Conservation (phyloP, 768 basidiomycete genomes). For the Tremella yokohamensis region DNA sequence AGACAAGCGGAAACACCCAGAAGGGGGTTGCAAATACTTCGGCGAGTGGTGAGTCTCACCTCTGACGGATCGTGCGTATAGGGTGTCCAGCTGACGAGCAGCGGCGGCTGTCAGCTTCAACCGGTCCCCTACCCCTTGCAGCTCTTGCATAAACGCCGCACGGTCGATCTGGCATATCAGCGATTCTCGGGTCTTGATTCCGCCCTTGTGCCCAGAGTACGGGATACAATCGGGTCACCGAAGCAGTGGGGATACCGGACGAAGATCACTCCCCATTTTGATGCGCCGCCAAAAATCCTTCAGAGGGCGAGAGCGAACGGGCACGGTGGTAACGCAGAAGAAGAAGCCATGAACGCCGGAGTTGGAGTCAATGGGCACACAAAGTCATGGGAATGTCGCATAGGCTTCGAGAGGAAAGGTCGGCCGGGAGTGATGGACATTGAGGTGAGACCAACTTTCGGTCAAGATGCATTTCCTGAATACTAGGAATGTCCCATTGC, state of each 20-base stretch:
- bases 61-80: neutral
- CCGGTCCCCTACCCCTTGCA: slow-evolving; percentile 82
- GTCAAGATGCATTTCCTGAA: neutral
- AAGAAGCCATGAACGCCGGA: slow-evolving; percentile 13
- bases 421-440: slow-evolving; percentile 78
- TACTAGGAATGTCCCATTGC: slow-evolving; percentile 85
- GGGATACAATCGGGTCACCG: slow-evolving; percentile 77
- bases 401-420: slow-evolving; percentile 83
- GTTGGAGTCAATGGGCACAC: slow-evolving; percentile 9
- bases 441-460: slow-evolving; percentile 58
- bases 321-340: slow-evolving; percentile 11
- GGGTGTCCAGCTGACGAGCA: slow-evolving; percentile 12
- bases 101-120: slow-evolving; percentile 87
- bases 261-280: slow-evolving; percentile 96
- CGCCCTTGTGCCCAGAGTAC: slow-evolving; percentile 62
- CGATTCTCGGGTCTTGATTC: slow-evolving; percentile 54
- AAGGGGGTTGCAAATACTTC: slow-evolving; percentile 80
- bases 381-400: slow-evolving; percentile 63
- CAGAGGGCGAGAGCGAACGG: slow-evolving; percentile 54
- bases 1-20: slow-evolving; percentile 64
- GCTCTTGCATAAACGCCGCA: slow-evolving; percentile 66
- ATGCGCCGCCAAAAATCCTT: slow-evolving; percentile 57
- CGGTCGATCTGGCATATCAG: slow-evolving; percentile 37
- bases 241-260: slow-evolving; percentile 89
- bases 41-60: slow-evolving; percentile 60